These are phyloP conservation scores for Scheffersomyces cryptocercus DNA, from an alignment of 1,139 yeast species.

Conservation along the genomic window DNA sequence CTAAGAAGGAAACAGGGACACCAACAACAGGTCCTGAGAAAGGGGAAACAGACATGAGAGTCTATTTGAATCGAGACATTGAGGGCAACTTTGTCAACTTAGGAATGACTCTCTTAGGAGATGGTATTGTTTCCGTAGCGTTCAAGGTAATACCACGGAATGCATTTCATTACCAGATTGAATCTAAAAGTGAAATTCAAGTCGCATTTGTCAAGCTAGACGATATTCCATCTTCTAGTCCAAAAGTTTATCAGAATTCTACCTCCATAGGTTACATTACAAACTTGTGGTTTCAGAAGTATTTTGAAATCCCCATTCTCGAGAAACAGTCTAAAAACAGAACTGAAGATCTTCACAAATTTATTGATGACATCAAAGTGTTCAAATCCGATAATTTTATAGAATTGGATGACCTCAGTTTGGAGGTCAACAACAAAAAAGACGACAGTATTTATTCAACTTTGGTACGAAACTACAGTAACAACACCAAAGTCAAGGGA, in stretches of 20 bases:
- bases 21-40: not conserved
- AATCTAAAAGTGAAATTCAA: constrained; percentile 26
- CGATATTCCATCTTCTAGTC: constrained; percentile 1
- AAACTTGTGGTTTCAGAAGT: constrained; percentile 16
- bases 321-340: not conserved
- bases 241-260: not conserved
- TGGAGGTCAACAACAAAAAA: not conserved
- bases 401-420: constrained; percentile 3
- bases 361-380: constrained; percentile 16
- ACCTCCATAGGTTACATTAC: constrained; percentile 18
- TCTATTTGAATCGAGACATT: constrained; percentile 21
- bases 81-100: constrained; percentile 32
- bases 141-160: constrained; percentile 32
- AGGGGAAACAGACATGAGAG: constrained; percentile 10
- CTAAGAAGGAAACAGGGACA: constrained; percentile 4
- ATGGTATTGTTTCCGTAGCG: constrained; percentile 26
- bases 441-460: constrained; percentile 9
- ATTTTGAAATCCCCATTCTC: constrained; percentile 24
- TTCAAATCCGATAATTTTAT: constrained; percentile 19
- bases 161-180: constrained; percentile 29
- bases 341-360: constrained; percentile 7
- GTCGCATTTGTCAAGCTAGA: constrained; percentile 17
- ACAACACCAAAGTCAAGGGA: constrained; percentile 17
- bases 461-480: constrained; percentile 23
- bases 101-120: constrained; percentile 21